Conservation (phyloP, 1,284 basidiomycete genomes). For the Microbotryum scabiosae region DNA sequence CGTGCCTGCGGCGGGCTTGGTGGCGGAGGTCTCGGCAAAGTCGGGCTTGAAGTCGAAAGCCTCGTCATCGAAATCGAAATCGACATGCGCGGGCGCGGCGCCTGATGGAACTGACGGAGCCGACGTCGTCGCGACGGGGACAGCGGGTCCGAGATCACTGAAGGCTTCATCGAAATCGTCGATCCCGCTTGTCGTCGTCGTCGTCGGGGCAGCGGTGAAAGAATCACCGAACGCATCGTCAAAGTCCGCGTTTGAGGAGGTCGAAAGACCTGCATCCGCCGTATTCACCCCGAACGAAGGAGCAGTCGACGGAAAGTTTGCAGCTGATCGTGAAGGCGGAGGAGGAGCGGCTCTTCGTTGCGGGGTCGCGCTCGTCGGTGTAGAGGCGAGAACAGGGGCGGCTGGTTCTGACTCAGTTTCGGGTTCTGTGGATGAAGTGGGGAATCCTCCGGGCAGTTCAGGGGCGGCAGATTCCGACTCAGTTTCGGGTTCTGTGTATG, state of each 20-base stretch:
- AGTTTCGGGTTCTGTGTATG: neutral
- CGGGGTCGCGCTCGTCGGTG: neutral
- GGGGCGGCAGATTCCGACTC: neutral
- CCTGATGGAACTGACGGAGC: neutral
- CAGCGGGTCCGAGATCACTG: neutral
- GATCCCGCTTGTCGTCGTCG: neutral
- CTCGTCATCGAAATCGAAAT: constrained; percentile 17
- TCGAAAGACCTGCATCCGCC: neutral
- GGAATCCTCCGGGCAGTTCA: neutral
- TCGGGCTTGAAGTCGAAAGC: constrained; percentile 25
- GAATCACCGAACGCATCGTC: constrained; percentile 28
- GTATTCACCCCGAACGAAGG: neutral
- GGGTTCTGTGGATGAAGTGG: neutral
- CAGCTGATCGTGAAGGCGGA: constrained; percentile 4
- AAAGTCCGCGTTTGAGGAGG: constrained; percentile 9
- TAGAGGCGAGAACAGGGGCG: neutral
- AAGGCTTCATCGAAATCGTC: constrained; percentile 30
- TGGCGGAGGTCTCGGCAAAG: constrained; percentile 4
- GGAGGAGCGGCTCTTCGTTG: constrained; percentile 12
- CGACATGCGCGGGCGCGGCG: neutral
- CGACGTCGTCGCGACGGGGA: neutral
- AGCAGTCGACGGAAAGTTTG: neutral
- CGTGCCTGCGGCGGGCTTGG: constrained; percentile 6
- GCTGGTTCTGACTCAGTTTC: neutral
- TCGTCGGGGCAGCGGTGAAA: constrained; percentile 15